These are phyloP conservation scores for Wolfiporia cocos DNA, from an alignment of 1,284 basidiomycete species.

Conservation along the genomic window DNA sequence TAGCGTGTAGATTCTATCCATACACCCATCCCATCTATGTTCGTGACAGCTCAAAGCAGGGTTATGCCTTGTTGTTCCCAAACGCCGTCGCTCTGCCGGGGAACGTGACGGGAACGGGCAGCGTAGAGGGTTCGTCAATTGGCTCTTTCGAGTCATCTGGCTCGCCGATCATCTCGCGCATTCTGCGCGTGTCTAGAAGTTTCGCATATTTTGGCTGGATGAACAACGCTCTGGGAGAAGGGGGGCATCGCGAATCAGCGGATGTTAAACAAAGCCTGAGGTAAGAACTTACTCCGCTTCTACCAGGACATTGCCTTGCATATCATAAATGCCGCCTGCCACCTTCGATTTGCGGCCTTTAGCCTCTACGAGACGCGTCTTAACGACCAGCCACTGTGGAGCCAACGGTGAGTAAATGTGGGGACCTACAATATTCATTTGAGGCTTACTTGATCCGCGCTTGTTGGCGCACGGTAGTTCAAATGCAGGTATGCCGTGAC, in stretches of 20 bases:
- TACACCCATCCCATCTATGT: too few relatives aligned
- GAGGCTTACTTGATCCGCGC: conserved; percentile 70
- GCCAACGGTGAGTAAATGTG: conserved; percentile 10
- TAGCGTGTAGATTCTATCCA: too few relatives aligned
- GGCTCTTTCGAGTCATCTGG: conserved; percentile 19
- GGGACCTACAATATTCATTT: neutral
- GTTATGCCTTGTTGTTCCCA: neutral
- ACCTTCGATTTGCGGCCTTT: conserved; percentile 79
- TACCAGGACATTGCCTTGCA: conserved; percentile 74
- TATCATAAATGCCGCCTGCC: conserved; percentile 66
- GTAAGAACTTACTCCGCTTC: conserved; percentile 63
- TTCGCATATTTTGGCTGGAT: conserved; percentile 61
- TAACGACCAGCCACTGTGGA: conserved; percentile 73
- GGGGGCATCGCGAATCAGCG: too few relatives aligned
- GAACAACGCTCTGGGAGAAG: conserved; percentile 41
- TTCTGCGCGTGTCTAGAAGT: conserved; percentile 35
- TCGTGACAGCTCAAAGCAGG: too few relatives aligned
- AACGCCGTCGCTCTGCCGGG: neutral
- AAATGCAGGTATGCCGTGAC: conserved; percentile 83
- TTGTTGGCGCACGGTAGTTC: conserved; percentile 76
- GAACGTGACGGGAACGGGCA: conserved; percentile 17
- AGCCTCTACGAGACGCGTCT: conserved; percentile 54
- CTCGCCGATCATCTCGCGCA: conserved; percentile 25
- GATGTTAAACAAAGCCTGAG: too few relatives aligned
- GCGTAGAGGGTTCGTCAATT: conserved; percentile 13